phyloP scores from a whole-genome alignment of 164 flowering plant species.

The Kalanchoe fedtschenkoi region DNA sequence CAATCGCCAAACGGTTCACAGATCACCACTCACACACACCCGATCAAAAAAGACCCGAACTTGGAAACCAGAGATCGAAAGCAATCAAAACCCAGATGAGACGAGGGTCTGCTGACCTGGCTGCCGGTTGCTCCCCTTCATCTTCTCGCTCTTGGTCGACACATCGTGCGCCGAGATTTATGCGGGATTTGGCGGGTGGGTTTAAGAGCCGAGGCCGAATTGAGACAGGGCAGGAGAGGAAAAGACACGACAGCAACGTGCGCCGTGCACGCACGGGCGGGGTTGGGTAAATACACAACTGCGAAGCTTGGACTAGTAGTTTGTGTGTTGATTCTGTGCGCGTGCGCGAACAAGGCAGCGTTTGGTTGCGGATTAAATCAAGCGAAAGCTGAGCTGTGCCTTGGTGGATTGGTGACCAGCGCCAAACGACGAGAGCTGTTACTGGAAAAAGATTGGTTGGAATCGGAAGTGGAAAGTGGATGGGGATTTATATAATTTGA shows the following conservation, averaged over 20 bases:
- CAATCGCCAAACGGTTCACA: background rate
- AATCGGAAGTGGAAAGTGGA: too few relatives aligned
- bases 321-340: background rate
- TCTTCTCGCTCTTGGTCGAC: background rate
- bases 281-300: too few relatives aligned
- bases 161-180: background rate
- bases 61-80: background rate
- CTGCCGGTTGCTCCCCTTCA: too few relatives aligned
- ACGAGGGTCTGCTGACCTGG: background rate
- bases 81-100: background rate
- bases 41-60: background rate
- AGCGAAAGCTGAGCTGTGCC: background rate
- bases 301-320: too few relatives aligned
- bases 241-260: background rate
- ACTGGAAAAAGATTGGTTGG: too few relatives aligned
- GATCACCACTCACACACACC: background rate
- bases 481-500: too few relatives aligned
- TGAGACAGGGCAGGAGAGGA: background rate
- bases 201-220: background rate
- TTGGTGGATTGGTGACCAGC: too few relatives aligned
- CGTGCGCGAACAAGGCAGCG: background rate
- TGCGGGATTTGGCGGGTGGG: background rate
- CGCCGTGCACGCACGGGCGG: background rate
- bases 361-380: conserved; percentile 3
- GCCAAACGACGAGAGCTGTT: too few relatives aligned